phyloP scores from a whole-genome alignment of 2,329 filamentous ascomycete species.

The Neonectria coccinea region DNA sequence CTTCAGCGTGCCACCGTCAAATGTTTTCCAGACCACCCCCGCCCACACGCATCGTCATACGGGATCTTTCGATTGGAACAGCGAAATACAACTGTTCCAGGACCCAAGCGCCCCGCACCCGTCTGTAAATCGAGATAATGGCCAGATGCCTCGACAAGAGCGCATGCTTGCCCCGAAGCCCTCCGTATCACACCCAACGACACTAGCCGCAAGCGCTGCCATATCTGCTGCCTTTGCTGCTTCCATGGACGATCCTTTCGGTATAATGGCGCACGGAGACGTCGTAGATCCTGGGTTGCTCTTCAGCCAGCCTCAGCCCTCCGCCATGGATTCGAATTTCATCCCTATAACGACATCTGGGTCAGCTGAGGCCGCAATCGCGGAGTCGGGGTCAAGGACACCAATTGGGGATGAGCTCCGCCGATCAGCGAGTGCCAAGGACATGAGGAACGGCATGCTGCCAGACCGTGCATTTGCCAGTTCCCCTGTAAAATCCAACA shows the following conservation, averaged over 20 bases:
- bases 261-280: constrained; percentile 57
- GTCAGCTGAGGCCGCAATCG: constrained; percentile 45
- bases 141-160: constrained; percentile 55
- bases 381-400: constrained; percentile 42
- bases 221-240: constrained; percentile 57
- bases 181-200: constrained; percentile 48
- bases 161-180: constrained; percentile 64
- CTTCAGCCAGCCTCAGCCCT: constrained; percentile 64
- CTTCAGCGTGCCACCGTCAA: constrained; percentile 59
- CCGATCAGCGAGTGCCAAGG: constrained; percentile 60
- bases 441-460: constrained; percentile 55
- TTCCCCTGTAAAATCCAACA: constrained; percentile 65
- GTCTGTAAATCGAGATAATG: constrained; percentile 52
- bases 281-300: constrained; percentile 72
- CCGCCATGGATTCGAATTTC: constrained; percentile 57
- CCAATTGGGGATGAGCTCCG: constrained; percentile 54
- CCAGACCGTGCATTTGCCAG: constrained; percentile 56
- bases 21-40: constrained; percentile 55
- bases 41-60: constrained; percentile 58
- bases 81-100: constrained; percentile 66
- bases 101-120: constrained; percentile 53
- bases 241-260: constrained; percentile 64
- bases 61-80: constrained; percentile 69
- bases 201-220: constrained; percentile 43
- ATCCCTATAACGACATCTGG: constrained; percentile 46